Base-by-base conservation (phyloP, 2,329 filamentous ascomycete species). In the Trichophyton equinum region DNA sequence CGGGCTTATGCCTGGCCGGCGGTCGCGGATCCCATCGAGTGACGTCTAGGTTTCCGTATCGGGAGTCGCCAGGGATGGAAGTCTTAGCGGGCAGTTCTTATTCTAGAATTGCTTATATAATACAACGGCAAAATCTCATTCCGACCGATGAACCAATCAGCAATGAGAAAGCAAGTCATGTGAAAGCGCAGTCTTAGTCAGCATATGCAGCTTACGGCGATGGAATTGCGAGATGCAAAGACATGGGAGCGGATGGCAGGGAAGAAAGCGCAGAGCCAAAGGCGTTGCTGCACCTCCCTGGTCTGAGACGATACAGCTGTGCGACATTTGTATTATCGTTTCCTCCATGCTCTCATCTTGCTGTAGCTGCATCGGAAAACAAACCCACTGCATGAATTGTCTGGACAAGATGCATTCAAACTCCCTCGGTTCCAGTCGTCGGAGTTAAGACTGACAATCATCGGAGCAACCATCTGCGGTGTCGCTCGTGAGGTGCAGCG, bases 371-470 rank as follows among this genome's bases (percentile, higher is more conserved):
- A 51, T 25, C 11, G 11, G 20, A 9, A 8, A 22, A 47, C 18
- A 46, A 18, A 51, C 25, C n/a, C 9, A 51, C 47, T 5, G 27
- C 27, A 30, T 20, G 15, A 13, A 30, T 7, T 33, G 27, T 53
- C 9, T n/a, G 13, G 7, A 13, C 11, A 7, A 18, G n/a, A 20
- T 55, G 13, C 7, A 55, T 22, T 5, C 18, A 15, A n/a, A 27
- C 4, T 18, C n/a, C 51, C 51, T 55, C 51, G 51, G 51, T 55
- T 55, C 30, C 51, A 55, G 51, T n/a, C 30, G n/a, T 55, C 51
- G 51, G 51, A 38, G 25, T 55, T 55, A 55, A 55, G 25, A 8
- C 9, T 38, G 9, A 38, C 33, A 51, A 55, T 20, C 51, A 20
- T 36, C 51, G 51, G 30, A 55, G 13, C 27, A 55, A 55, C 51